These are phyloP conservation scores for Pseudozyma sp. DNA, from an alignment of 1,284 basidiomycete genomes.

Conservation along the genomic window DNA sequence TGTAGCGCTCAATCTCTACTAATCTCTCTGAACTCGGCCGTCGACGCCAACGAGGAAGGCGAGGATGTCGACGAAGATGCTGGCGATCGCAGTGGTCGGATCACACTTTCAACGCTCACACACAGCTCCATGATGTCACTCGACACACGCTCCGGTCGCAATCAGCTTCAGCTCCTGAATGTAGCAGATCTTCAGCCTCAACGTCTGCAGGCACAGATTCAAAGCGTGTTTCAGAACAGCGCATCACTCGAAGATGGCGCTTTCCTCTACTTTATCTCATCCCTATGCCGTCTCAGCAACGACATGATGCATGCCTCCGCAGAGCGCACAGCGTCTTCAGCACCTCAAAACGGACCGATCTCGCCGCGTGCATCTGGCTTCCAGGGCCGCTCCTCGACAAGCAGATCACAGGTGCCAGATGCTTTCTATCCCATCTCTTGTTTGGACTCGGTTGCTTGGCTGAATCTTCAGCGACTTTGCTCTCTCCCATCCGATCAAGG, in stretches of 20 bases:
- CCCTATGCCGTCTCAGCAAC: constrained; percentile 84
- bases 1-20: constrained; percentile 50
- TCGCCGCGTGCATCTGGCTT: constrained; percentile 29
- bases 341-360: neutral
- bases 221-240: constrained; percentile 70
- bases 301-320: constrained; percentile 27
- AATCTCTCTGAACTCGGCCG: constrained; percentile 11
- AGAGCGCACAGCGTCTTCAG: constrained; percentile 4
- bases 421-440: constrained; percentile 82
- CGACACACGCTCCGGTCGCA: constrained; percentile 38
- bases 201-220: constrained; percentile 46
- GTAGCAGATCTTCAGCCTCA: constrained; percentile 29
- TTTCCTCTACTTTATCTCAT: constrained; percentile 83
- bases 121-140: constrained; percentile 39
- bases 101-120: constrained; percentile 44
- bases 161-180: constrained; percentile 43
- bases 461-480: constrained; percentile 87
- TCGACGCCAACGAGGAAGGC: neutral
- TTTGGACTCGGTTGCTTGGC: constrained; percentile 80
- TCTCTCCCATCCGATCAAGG: constrained; percentile 82
- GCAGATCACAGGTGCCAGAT: constrained; percentile 2
- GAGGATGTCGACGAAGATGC: constrained; percentile 10
- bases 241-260: constrained; percentile 81
- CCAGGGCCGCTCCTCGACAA: constrained; percentile 3
- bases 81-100: constrained; percentile 16